Evolutionary conservation across 176 grass and related monocot genomes (phyloP).

Genomic region (Dendrocalamus sinicus): DNA sequence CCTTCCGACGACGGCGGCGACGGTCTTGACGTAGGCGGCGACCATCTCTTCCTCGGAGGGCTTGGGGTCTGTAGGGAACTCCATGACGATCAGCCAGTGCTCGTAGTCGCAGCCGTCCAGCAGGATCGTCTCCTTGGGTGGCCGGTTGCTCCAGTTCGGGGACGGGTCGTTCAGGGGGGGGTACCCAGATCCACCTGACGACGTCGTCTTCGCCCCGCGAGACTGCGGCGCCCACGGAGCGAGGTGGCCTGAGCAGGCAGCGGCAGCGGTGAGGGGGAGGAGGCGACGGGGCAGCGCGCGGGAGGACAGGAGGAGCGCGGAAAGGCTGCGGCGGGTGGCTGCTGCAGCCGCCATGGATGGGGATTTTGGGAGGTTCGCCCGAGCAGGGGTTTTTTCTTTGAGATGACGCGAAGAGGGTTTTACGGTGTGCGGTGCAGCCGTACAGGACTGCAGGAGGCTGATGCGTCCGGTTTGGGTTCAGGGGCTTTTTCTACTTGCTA

Average conservation of each 20-base stretch:
- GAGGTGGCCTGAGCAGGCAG: slow-evolving; percentile 26
- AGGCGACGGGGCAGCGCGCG: slow-evolving; percentile 39
- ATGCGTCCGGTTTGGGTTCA: too few species aligned
- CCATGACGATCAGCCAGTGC: slow-evolving; percentile 97
- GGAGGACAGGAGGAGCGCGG: slow-evolving; percentile 55
- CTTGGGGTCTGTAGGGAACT: slow-evolving; percentile 70
- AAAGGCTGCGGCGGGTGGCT: slow-evolving; percentile 58
- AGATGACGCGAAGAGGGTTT: neutral
- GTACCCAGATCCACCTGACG: slow-evolving; percentile 63
- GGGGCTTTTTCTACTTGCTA: too few species aligned
- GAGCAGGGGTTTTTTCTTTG: neutral
- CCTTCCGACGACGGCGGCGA: slow-evolving; percentile 75
- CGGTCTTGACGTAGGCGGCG: slow-evolving; percentile 77
- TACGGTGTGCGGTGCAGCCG: too few species aligned
- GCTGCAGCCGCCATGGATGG: slow-evolving; percentile 66
- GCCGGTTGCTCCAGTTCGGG: slow-evolving; percentile 93
- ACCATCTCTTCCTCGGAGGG: slow-evolving; percentile 89
- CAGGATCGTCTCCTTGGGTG: slow-evolving; percentile 92
- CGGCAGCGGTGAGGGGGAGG: slow-evolving; percentile 29
- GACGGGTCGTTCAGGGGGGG: slow-evolving; percentile 82
- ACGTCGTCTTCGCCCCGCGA: slow-evolving; percentile 56
- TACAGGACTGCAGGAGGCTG: too few species aligned
- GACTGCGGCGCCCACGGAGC: slow-evolving; percentile 33
- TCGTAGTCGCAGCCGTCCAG: slow-evolving; percentile 93
- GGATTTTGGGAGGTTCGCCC: neutral